Base-by-base conservation (phyloP, 2,329 filamentous ascomycete genomes). In the Hysterium pulicare region DNA sequence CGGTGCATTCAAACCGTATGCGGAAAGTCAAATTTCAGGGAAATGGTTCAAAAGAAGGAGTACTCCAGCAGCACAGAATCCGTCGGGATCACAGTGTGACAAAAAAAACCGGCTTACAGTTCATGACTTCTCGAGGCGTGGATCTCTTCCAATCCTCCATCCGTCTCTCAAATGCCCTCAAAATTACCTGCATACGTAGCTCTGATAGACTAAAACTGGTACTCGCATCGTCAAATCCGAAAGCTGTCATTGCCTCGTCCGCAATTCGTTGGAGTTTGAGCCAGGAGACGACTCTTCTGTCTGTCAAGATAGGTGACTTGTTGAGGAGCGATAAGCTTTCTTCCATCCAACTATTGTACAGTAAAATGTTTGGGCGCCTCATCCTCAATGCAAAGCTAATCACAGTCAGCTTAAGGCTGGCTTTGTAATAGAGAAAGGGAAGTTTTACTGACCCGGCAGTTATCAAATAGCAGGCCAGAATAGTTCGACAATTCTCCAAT, bases 281-380 rank as follows among this genome's bases (percentile, higher is more conserved):
- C 54, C 53, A 63, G 4, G 62, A 60, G 2, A 61, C 42, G 5
- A 58, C 50, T 15, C 57, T 48, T 23, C 55, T 54, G 22, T 66
- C 63, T 5, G 60, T 53, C n/a, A 60, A 44, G 1, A 55, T 33
- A 3, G 58, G 57, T 2, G 62, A 66, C 35, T 62, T 63, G 19
- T 59, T 50, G 2, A 66, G 53, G 28, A 66, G 48, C 2, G 44
- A 45, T 30, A 57, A 36, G 31, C 60, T 63, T 36, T 66, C 63
- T 34, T 58, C 58, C 62, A 66, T 64, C 63, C 63, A 66, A 28
- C 59, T 61, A 38, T 66, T 66, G 45, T 56, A 65, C 1, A 57
- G 36, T 11, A 66, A 39, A 7, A 65, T 64, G 16, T 61, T 63
- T 8, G 62, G 62, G 9, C 61, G 49, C 43, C 62, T 57, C 16